Base-by-base conservation (phyloP, 2,329 filamentous ascomycete species). In the Lizonia empirigonia region DNA sequence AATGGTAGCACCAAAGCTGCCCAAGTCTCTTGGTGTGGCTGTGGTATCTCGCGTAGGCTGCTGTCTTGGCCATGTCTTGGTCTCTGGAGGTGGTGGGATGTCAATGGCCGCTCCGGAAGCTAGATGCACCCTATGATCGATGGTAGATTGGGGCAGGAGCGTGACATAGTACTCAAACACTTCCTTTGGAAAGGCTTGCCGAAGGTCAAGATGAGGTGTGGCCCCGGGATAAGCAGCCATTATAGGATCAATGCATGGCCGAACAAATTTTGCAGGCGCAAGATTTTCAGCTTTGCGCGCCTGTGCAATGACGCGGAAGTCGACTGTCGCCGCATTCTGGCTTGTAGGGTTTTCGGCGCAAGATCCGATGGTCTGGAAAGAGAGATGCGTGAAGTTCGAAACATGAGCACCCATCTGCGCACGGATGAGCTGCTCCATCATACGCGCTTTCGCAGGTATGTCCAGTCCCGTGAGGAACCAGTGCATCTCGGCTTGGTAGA, bases 321-420 rank as follows among this genome's bases (percentile, higher is more conserved):
- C 77, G 0, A 81, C 78, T 0, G 80, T 82, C 1, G 78, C 79
- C 0, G 73, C 73, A 20, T 77, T 74, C 24, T 81, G 78, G n/a
- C 71, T 76, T 2, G 59, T 60, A 0, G 77, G 76, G 30, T 80
- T 70, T 1, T 72, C 65, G 0, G 73, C 65, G 2, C 47, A 71
- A 26, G 55, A 74, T 39, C 68, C 80, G 57, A 73, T 78, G n/a
- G 33, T 57, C 32, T 65, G 64, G 13, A 76, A 76, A 1, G 63
- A 58, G 6, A 76, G 64, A 20, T 64, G 58, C 12, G 64, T 64
- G 56, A 77, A 74, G 12, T 70, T 67, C 37, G 71, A 50, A 24
- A 68, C 64, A 56, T 69, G 65, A 19, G 74, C 67, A n/a, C 65
- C 65, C 47, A 78, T 67, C 3, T 71, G 67, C 5, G 63, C 54